phyloP scores from a whole-genome alignment of 2,329 filamentous ascomycete genomes.

The Stagonosporopsis vannaccii region DNA sequence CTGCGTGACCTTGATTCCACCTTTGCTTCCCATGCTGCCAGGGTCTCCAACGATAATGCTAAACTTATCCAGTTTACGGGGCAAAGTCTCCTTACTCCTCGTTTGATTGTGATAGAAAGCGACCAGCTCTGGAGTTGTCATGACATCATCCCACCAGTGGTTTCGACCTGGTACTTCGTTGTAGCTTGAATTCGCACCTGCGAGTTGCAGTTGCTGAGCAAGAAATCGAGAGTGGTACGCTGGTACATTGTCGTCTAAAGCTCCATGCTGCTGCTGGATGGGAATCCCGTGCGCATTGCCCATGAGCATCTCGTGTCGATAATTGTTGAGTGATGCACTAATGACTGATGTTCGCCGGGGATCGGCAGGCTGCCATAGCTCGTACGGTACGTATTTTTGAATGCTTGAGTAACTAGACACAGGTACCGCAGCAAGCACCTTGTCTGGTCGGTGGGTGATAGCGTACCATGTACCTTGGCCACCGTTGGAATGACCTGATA shows the following conservation, averaged over 20 bases:
- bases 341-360: constrained; percentile 58
- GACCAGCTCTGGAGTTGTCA: constrained; percentile 59
- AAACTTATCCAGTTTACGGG: constrained; percentile 49
- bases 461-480: constrained; percentile 67
- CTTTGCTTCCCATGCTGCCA: constrained; percentile 60
- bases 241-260: constrained; percentile 65
- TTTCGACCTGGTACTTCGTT: constrained; percentile 57
- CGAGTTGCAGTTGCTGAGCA: constrained; percentile 56
- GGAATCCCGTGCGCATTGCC: constrained; percentile 61
- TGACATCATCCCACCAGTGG: constrained; percentile 64
- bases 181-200: constrained; percentile 55
- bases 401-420: constrained; percentile 67
- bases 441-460: constrained; percentile 64
- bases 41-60: constrained; percentile 60
- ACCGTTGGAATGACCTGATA: constrained; percentile 67
- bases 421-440: constrained; percentile 63
- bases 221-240: constrained; percentile 64
- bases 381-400: constrained; percentile 65
- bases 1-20: constrained; percentile 60
- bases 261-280: constrained; percentile 64
- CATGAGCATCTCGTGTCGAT: constrained; percentile 63
- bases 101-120: constrained; percentile 57
- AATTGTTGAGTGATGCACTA: constrained; percentile 59
- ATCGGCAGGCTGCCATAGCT: constrained; percentile 63
- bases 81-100: constrained; percentile 21